phyloP scores from a whole-genome alignment of 495 filamentous ascomycete genomes.

The Podospora appendiculata region DNA sequence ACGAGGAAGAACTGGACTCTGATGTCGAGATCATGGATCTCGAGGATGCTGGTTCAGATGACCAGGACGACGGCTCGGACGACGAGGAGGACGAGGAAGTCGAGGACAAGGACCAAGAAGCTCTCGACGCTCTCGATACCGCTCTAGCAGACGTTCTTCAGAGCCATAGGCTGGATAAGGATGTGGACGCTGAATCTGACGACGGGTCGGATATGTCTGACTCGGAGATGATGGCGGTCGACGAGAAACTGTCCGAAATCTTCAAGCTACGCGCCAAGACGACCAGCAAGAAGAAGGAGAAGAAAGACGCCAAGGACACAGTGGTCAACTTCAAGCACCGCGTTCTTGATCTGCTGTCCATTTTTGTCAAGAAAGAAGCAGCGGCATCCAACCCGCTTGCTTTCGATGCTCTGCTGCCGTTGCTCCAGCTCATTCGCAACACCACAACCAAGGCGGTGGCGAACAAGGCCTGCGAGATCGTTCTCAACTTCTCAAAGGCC shows the following conservation, averaged over 20 bases:
- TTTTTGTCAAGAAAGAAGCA: constrained; percentile 77
- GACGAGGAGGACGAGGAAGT: constrained; percentile 16
- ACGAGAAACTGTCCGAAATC: constrained; percentile 70
- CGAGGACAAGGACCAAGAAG: constrained; percentile 40
- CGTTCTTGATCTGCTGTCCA: constrained; percentile 77
- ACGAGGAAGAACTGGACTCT: constrained; percentile 33
- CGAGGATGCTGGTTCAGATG: constrained; percentile 33
- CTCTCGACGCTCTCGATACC: constrained; percentile 59
- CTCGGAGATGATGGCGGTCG: constrained; percentile 89
- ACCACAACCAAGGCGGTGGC: constrained; percentile 65
- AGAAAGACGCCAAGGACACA: constrained; percentile 78
- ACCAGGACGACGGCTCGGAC: constrained; percentile 22
- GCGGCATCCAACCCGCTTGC: constrained; percentile 52
- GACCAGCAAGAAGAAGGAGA: constrained; percentile 63
- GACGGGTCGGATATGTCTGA: constrained; percentile 78
- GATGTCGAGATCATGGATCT: constrained; percentile 37
- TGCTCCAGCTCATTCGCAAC: constrained; percentile 34
- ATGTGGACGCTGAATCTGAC: constrained; percentile 45
- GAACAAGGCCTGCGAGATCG: constrained; percentile 59
- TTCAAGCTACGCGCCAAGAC: constrained; percentile 63
- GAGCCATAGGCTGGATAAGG: constrained; percentile 49
- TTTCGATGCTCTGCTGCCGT: constrained; percentile 59
- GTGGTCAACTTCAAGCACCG: constrained; percentile 93
- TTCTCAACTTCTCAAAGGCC: constrained; percentile 62
- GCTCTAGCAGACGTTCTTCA: constrained; percentile 69